Percentiles rank a stretch among this genome's conserved stretches.
phyloP scores from a whole-genome alignment of 148 eudicot genomes.

The Silene conica region DNA sequence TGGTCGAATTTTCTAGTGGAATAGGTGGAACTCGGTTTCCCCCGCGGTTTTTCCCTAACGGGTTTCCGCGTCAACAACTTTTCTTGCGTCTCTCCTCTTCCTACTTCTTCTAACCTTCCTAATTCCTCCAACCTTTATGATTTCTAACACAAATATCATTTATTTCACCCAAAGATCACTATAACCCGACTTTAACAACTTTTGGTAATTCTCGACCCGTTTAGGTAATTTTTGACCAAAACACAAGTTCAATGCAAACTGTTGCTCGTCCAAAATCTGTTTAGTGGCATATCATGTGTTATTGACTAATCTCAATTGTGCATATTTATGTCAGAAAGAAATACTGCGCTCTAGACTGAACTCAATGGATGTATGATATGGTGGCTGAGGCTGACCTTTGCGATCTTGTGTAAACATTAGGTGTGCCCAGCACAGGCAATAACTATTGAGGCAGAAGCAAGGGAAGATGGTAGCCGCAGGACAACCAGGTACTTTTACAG shows the following conservation, averaged over 20 bases:
- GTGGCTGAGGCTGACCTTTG: neutral
- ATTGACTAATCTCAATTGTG: neutral
- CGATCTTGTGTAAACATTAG: slow-evolving; percentile 23
- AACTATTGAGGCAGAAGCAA: slow-evolving; percentile 92
- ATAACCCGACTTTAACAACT: too few species aligned
- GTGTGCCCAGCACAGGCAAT: slow-evolving; percentile 98
- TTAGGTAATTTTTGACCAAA: too few species aligned
- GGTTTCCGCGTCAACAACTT: too few species aligned
- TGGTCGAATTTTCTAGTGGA: too few species aligned
- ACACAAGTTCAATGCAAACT: neutral
- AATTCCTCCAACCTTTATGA: too few species aligned
- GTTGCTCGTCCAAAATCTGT: neutral
- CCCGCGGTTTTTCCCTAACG: too few species aligned
- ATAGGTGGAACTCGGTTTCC: too few species aligned
- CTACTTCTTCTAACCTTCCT: too few species aligned
- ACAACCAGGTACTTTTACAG: slow-evolving; percentile 60
- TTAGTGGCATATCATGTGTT: neutral
- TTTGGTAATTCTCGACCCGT: too few species aligned
- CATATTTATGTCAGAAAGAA: neutral
- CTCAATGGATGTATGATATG: neutral
- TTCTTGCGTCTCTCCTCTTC: too few species aligned
- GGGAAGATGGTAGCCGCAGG: slow-evolving; percentile 98
- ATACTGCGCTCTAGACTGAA: neutral
- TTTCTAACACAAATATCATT: too few species aligned
- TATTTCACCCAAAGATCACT: too few species aligned